phyloP scores from a whole-genome alignment of 208 protist species.

The Leishmania turanica region DNA sequence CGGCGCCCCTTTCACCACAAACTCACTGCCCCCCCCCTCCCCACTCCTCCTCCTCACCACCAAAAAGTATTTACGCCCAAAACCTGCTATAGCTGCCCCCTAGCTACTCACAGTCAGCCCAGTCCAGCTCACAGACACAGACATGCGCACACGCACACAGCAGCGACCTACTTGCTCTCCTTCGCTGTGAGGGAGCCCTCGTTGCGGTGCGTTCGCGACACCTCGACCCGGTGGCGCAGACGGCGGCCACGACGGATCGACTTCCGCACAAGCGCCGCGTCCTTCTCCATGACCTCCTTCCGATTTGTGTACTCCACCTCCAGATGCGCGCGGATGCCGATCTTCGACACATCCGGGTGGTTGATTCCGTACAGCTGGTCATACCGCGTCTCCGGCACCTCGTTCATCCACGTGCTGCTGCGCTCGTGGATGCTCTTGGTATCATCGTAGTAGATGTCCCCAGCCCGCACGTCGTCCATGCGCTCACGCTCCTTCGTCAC shows the following conservation, averaged over 20 bases:
- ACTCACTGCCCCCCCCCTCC: no score
- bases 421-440: slow-evolving; percentile 69
- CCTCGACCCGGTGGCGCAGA: slow-evolving; percentile 77
- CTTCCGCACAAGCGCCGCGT: slow-evolving; percentile 77
- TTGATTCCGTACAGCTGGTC: slow-evolving; percentile 88
- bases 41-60: not conserved
- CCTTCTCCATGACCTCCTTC: slow-evolving; percentile 71
- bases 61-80: not conserved
- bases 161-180: slow-evolving; percentile 16
- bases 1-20: not conserved
- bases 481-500: slow-evolving; percentile 56
- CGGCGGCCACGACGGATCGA: slow-evolving; percentile 70
- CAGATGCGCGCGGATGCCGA: slow-evolving; percentile 87
- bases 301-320: slow-evolving; percentile 84
- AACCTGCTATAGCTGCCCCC: no score
- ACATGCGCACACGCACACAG: not conserved
- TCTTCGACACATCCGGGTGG: slow-evolving; percentile 80
- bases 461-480: slow-evolving; percentile 73
- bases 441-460: slow-evolving; percentile 87
- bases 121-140: not conserved
- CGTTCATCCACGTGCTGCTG: slow-evolving; percentile 83
- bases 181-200: slow-evolving; percentile 45
- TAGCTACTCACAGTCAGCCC: not conserved
- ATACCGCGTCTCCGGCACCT: slow-evolving; percentile 91
- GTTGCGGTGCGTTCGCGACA: slow-evolving; percentile 73